Evolutionary conservation across 257 asterid species (phyloP), one percentile per base, ranked within the genome.

Genomic region (Leptodermis oblonga): DNA sequence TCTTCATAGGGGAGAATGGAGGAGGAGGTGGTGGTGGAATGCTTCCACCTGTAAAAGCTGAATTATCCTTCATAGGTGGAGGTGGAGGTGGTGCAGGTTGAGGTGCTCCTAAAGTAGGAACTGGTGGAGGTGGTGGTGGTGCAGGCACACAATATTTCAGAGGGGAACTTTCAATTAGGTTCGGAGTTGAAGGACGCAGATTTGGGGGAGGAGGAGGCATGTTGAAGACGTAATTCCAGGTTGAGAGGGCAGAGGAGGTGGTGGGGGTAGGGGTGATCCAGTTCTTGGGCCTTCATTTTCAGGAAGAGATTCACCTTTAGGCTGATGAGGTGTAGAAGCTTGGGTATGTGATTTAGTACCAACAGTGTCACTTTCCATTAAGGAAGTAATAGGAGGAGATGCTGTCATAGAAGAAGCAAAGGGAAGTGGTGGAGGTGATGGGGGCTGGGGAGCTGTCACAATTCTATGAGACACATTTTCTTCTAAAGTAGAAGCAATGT

Each of bases 1-100:
- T 70, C 82, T 80, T 73, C 76, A 67, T 33, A 42, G 79, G 62
- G 36, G 63, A 74, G 25, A 73, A 65, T 65, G 79, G 72, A 76
- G 82, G 74, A n/a, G 67, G 67, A 8, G 64, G 41, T 3, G 70
- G 55, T 42, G 65, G 41, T 4, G 37, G 63, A 39, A 33, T 59
- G 65, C 26, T 59, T 76, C 72, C 70, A 49, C 45, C 41, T 70
- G 18, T 41, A 22, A 54, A 48, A 67, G 76, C 65, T 62, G 66
- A 17, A 56, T 37, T 70, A 23, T 65, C 74, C 72, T 59, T 77
- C n/a, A 54, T 31, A 53, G 78, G 67, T 53, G 65, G 67, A 23
- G n/a, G 28, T 25, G 82, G 75, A 62, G 61, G 77, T 15, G 79
- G 75, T 4, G 78, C 69, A 45, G 78, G 75, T 9, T 73, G 77